Percentiles rank a stretch among this genome's conserved stretches.
Evolutionary conservation across 768 basidiomycete species (phyloP).

Genomic region (Steccherinum ochraceum): DNA sequence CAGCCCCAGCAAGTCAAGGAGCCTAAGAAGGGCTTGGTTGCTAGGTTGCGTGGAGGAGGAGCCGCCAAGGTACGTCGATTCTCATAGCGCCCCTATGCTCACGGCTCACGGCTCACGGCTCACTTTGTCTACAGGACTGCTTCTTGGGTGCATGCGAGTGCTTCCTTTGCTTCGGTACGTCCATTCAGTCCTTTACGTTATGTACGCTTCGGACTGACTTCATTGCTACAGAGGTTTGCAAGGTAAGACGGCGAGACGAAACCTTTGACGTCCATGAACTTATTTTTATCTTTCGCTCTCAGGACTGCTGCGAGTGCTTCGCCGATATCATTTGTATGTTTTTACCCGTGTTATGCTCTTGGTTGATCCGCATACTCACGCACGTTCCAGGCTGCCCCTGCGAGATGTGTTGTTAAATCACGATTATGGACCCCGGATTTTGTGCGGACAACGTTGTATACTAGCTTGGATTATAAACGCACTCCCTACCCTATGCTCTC

Average conservation of each 20-base stretch:
- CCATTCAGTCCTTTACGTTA: neutral
- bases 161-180: slow-evolving; percentile 70
- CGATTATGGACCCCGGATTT: neutral
- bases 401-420: slow-evolving; percentile 62
- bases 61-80: slow-evolving; percentile 46
- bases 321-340: slow-evolving; percentile 67
- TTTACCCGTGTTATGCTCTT: neutral
- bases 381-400: slow-evolving; percentile 60
- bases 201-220: neutral
- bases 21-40: slow-evolving; percentile 33
- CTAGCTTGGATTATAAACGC: neutral
- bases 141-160: slow-evolving; percentile 55
- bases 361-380: slow-evolving; percentile 8
- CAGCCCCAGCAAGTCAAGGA: slow-evolving; percentile 29
- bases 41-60: slow-evolving; percentile 66
- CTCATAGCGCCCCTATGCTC: neutral
- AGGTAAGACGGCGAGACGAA: slow-evolving; percentile 33
- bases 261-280: neutral
- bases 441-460: neutral
- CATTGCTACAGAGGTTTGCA: slow-evolving; percentile 54
- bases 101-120: neutral
- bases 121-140: slow-evolving; percentile 45
- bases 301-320: slow-evolving; percentile 67
- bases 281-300: slow-evolving; percentile 4
- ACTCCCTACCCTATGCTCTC: too few relatives aligned